phyloP scores from a whole-genome alignment of 345 rosid species.

The Diplotaxis tenuifolia region DNA sequence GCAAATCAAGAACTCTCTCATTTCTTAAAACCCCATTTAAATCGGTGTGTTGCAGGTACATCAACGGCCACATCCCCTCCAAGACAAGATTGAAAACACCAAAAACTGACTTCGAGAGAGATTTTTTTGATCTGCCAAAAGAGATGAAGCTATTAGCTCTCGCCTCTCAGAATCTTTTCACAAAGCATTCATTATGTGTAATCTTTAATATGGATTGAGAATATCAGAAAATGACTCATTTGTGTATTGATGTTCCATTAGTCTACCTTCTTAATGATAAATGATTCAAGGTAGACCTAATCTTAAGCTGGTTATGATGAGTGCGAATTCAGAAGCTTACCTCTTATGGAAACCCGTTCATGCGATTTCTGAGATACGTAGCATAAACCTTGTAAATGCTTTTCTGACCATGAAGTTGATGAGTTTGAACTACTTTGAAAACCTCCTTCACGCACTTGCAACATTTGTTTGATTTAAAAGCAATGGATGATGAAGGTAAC shows the following conservation, averaged over 20 bases:
- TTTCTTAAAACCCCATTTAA: neutral
- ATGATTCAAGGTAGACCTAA: neutral
- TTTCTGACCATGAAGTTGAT: too few relatives aligned
- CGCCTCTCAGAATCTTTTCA: conserved; percentile 17
- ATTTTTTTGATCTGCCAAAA: conserved; percentile 26
- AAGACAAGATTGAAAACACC: conserved; percentile 44
- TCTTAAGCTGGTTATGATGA: too few relatives aligned
- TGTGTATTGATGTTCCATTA: conserved; percentile 18
- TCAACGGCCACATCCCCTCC: conserved; percentile 43
- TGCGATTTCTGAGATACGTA: too few relatives aligned
- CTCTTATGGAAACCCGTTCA: too few relatives aligned
- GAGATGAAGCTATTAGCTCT: conserved; percentile 17
- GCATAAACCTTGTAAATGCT: too few relatives aligned
- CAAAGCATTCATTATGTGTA: conserved; percentile 12
- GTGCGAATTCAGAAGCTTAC: too few relatives aligned
- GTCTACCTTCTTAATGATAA: neutral
- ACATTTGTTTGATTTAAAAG: too few relatives aligned
- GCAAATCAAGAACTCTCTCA: neutral
- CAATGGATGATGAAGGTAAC: too few relatives aligned
- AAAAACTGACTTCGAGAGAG: conserved; percentile 22
- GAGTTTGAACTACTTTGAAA: too few relatives aligned
- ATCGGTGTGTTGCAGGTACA: conserved; percentile 33
- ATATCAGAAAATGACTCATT: conserved; percentile 12
- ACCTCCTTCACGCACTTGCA: too few relatives aligned
- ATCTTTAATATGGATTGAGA: conserved; percentile 7